These are phyloP conservation scores for Syzygium malaccense DNA, from an alignment of 441 rosid genomes.

Conservation along the genomic window DNA sequence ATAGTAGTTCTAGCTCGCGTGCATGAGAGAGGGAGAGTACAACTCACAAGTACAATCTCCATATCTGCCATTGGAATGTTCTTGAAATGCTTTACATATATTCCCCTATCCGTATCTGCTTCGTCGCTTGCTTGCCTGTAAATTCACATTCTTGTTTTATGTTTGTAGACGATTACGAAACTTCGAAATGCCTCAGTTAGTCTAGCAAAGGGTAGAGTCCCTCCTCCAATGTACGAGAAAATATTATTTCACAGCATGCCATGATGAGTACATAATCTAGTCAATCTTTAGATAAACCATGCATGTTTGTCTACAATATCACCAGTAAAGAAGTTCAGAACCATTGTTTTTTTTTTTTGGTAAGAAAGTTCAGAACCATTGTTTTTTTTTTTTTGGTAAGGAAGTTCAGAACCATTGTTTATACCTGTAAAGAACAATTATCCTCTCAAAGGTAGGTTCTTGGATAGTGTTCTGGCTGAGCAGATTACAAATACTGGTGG, in stretches of 20 bases:
- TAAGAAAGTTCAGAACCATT: background rate
- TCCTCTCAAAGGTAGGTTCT: slow-evolving; percentile 95
- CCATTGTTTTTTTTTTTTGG: background rate
- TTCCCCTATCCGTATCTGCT: slow-evolving; percentile 53
- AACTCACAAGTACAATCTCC: slow-evolving; percentile 95
- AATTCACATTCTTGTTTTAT: slow-evolving; percentile 13
- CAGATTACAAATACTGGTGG: slow-evolving; percentile 53
- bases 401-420: background rate
- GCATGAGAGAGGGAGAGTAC: slow-evolving; percentile 3
- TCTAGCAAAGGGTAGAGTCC: background rate
- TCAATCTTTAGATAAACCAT: background rate
- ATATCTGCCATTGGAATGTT: slow-evolving; percentile 98
- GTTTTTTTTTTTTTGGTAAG: background rate
- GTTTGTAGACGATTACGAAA: background rate
- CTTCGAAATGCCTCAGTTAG: background rate
- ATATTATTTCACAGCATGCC: slow-evolving; percentile 3
- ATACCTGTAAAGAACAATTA: slow-evolving; percentile 90
- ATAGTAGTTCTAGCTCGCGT: background rate
- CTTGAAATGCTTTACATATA: slow-evolving; percentile 91
- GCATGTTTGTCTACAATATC: background rate
- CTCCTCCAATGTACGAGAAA: background rate
- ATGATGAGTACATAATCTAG: background rate
- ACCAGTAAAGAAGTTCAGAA: background rate
- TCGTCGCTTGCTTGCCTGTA: slow-evolving; percentile 59
- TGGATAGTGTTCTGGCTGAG: slow-evolving; percentile 76